phyloP scores from a whole-genome alignment of 1,284 basidiomycete genomes.

The Cutaneotrichosporon cutaneum region DNA sequence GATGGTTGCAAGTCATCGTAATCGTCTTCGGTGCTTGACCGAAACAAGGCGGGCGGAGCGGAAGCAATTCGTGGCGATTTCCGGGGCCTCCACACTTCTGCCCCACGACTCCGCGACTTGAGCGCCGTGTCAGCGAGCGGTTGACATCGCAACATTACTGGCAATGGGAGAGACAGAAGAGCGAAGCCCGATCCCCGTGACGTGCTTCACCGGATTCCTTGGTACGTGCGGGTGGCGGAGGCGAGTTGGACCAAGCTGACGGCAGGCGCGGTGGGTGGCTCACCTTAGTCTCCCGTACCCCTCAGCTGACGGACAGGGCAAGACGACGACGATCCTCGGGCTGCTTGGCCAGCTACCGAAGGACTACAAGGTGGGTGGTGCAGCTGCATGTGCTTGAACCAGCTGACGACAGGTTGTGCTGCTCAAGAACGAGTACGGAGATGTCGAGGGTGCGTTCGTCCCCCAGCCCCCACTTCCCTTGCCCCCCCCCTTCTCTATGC shows the following conservation, averaged over 20 bases:
- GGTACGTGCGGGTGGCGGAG: constrained; percentile 17
- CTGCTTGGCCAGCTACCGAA: constrained; percentile 73
- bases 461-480: background rate
- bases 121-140: background rate
- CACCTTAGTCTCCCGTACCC: background rate
- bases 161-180: constrained; percentile 14
- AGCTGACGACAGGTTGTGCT: constrained; percentile 63
- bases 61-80: background rate
- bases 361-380: constrained; percentile 59
- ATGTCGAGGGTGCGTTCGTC: constrained; percentile 49
- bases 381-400: background rate
- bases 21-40: background rate
- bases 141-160: background rate
- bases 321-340: constrained; percentile 69
- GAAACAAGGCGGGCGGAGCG: background rate
- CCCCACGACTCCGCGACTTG: background rate
- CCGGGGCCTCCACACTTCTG: background rate
- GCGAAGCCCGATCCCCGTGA: constrained; percentile 63
- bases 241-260: no score
- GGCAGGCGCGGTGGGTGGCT: constrained; percentile 33
- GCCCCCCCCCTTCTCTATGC: background rate
- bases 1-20: background rate
- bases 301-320: constrained; percentile 43
- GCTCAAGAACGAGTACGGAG: constrained; percentile 62
- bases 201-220: constrained; percentile 77